Conservation (phyloP, 176 grass and related monocot species). For the Lolium multiflorum region DNA sequence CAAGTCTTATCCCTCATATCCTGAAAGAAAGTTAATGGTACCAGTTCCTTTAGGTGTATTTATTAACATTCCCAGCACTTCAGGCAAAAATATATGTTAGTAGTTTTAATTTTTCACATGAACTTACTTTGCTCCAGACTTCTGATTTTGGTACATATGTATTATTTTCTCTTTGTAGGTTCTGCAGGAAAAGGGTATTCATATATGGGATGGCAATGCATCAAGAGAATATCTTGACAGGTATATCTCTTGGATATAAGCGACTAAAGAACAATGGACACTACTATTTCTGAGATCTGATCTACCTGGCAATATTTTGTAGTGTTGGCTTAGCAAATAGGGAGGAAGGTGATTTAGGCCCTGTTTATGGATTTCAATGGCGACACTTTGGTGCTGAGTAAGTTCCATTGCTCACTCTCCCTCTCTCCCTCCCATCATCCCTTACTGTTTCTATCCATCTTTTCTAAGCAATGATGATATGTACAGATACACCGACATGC, state of each 20-base stretch:
- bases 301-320: conserved; percentile 44
- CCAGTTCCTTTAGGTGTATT: conserved; percentile 13
- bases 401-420: conserved; percentile 20
- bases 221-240: conserved; percentile 93
- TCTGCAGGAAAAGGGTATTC: conserved; percentile 83
- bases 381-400: conserved; percentile 91
- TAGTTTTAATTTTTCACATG: conserved; percentile 9
- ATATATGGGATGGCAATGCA: conserved; percentile 96
- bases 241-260: conserved; percentile 44
- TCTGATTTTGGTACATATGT: conserved; percentile 15
- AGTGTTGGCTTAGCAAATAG: conserved; percentile 73
- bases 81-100: not conserved
- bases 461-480: not conserved
- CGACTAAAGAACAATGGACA: not conserved
- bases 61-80: not conserved
- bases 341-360: conserved; percentile 86
- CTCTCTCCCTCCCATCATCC: not conserved
- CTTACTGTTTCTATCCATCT: not conserved
- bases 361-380: conserved; percentile 93
- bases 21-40: not conserved
- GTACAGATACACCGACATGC: conserved; percentile 74
- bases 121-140: not conserved
- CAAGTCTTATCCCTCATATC: not conserved
- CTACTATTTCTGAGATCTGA: conserved; percentile 7
- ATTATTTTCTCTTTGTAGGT: conserved; percentile 44